Percentiles rank a stretch among this genome's conserved stretches.
phyloP scores from a whole-genome alignment of 1,284 basidiomycete species.

The Albatrellus sp. region DNA sequence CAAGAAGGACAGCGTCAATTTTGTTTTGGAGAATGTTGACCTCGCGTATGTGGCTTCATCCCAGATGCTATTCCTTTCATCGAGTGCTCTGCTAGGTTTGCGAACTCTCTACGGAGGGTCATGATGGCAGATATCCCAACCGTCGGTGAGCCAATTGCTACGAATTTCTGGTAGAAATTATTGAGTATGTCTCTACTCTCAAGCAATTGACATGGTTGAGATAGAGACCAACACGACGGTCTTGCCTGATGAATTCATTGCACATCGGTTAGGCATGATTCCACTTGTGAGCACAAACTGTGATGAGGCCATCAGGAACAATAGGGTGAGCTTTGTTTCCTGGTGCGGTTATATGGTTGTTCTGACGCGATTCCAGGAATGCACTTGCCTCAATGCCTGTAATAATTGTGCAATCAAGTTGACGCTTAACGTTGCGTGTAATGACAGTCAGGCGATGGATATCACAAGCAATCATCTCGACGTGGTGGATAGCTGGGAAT shows the following conservation, averaged over 20 bases:
- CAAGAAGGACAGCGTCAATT: constrained; percentile 72
- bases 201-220: constrained; percentile 96
- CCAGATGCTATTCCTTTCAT: constrained; percentile 1
- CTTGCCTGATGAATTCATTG: constrained; percentile 94
- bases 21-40: constrained; percentile 88
- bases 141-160: constrained; percentile 49
- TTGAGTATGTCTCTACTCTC: constrained; percentile 4
- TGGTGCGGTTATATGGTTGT: not conserved
- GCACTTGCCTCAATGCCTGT: constrained; percentile 71
- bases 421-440: constrained; percentile 59
- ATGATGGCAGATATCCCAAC: constrained; percentile 96
- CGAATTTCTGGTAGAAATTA: not conserved
- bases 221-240: constrained; percentile 89
- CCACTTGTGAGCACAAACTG: constrained; percentile 81
- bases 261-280: constrained; percentile 91
- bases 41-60: constrained; percentile 50
- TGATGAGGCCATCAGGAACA: constrained; percentile 76
- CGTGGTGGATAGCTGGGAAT: constrained; percentile 22
- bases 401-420: constrained; percentile 74
- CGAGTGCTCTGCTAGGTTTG: constrained; percentile 41
- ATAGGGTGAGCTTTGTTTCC: constrained; percentile 39
- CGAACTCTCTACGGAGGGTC: constrained; percentile 80
- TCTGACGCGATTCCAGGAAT: constrained; percentile 50
- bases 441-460: constrained; percentile 61
- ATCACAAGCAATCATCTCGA: constrained; percentile 74